These are phyloP conservation scores for Vitis hybrid DNA, from an alignment of 177 flowering plant species.

Conservation along the genomic window DNA sequence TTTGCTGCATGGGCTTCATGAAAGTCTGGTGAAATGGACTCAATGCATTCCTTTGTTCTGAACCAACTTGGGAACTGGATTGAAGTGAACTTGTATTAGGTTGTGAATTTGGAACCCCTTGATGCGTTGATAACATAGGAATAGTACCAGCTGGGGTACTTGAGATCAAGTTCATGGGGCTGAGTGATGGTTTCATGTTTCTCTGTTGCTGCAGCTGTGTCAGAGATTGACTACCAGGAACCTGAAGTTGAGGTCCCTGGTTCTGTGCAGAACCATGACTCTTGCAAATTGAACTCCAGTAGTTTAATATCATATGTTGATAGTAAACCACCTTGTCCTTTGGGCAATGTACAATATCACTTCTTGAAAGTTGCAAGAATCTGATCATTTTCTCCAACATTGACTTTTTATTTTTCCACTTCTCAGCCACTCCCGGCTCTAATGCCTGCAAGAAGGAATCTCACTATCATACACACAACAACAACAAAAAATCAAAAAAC, in stretches of 20 bases:
- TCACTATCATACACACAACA: background rate
- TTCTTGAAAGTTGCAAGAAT: background rate
- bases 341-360: background rate
- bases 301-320: background rate
- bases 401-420: background rate
- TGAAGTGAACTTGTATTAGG: background rate
- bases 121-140: background rate
- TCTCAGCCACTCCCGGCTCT: background rate
- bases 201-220: background rate
- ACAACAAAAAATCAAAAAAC: background rate
- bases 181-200: background rate
- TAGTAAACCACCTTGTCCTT: background rate
- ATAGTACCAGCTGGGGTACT: background rate
- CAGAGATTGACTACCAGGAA: background rate
- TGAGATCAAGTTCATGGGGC: background rate
- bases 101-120: background rate
- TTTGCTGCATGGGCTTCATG: background rate
- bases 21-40: background rate
- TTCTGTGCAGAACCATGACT: background rate
- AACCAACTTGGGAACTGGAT: background rate
- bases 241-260: background rate
- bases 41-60: background rate
- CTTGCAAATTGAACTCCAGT: background rate
- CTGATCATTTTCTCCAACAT: background rate
- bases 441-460: background rate